Percentiles rank a stretch among this genome's conserved stretches.
phyloP scores from a whole-genome alignment of 2,329 filamentous ascomycete genomes.

The Fusarium metavorans region DNA sequence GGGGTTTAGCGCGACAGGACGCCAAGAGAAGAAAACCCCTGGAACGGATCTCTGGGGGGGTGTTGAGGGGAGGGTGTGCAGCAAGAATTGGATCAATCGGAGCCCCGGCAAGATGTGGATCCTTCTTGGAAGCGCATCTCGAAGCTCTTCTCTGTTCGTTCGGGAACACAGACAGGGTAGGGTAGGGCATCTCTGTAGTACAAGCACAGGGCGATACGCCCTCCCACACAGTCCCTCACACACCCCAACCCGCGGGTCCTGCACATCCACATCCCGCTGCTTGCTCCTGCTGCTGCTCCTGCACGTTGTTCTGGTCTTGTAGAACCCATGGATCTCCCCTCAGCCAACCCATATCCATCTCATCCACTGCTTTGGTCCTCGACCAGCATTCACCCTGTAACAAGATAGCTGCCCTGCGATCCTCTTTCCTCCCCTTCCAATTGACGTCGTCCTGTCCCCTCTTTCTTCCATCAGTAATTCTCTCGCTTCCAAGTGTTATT shows the following conservation, averaged over 20 bases:
- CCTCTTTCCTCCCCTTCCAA: slow-evolving; percentile 12
- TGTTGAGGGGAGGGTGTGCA: neutral
- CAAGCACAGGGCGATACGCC: neutral
- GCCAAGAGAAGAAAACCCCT: slow-evolving; percentile 11
- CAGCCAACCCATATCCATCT: slow-evolving; percentile 9
- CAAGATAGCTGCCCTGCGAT: slow-evolving; percentile 7
- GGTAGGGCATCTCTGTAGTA: neutral
- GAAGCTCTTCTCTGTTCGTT: neutral
- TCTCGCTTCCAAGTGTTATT: neutral
- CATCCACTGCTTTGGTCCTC: slow-evolving; percentile 37
- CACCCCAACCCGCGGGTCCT: neutral
- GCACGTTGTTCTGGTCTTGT: slow-evolving; percentile 1
- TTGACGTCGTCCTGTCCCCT: slow-evolving; percentile 9
- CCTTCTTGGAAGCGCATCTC: neutral
- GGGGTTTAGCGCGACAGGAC: slow-evolving; percentile 21
- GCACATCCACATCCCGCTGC: neutral
- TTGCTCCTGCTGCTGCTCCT: neutral
- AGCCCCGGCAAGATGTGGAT: neutral
- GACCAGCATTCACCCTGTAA: slow-evolving; percentile 40
- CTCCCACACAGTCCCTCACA: neutral
- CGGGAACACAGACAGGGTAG: neutral
- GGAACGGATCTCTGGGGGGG: neutral
- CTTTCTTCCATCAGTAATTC: slow-evolving; percentile 8
- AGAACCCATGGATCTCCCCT: neutral
- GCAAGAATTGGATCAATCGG: neutral